These are phyloP conservation scores for Aphanomyces astaci DNA, from an alignment of 352 stramenopile species.

Conservation along the genomic window DNA sequence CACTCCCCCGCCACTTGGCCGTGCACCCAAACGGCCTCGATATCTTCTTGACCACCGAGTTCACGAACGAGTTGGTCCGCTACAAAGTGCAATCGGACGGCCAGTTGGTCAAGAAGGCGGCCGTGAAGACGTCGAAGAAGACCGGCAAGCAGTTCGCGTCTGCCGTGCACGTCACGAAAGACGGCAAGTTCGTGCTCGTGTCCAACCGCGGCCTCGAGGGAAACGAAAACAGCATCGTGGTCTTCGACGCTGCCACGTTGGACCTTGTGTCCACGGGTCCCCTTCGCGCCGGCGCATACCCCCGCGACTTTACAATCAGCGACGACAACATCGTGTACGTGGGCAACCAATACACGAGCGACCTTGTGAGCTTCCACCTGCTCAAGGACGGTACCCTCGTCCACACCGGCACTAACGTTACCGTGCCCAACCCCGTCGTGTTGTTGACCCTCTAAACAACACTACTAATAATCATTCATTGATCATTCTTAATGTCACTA, in stretches of 20 bases:
- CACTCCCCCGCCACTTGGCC: conserved; percentile 15
- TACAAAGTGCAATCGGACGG: background rate
- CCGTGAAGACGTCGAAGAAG: conserved; percentile 1
- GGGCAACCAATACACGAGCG: conserved; percentile 10
- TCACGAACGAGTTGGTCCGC: conserved; percentile 6
- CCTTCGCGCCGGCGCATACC: background rate
- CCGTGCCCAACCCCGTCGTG: background rate
- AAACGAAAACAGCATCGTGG: background rate
- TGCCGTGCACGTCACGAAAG: conserved; percentile 7
- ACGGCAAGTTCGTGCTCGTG: conserved; percentile 4
- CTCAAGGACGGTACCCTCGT: background rate
- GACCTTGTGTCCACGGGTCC: background rate
- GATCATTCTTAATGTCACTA: no score
- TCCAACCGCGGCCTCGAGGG: conserved; percentile 16
- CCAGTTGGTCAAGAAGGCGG: background rate
- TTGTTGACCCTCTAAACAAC: background rate
- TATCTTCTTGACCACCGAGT: conserved; percentile 16
- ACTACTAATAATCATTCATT: no score
- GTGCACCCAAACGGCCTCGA: conserved; percentile 5
- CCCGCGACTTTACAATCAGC: conserved; percentile 13
- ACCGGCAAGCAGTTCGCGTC: background rate
- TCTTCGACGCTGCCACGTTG: background rate
- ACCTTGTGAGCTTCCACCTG: conserved; percentile 2
- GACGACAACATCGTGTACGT: conserved; percentile 18
- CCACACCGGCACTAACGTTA: background rate